Evolutionary conservation across 1,139 yeast species (phyloP).

Genomic region (Zhuliangozyma blackwelliae): DNA sequence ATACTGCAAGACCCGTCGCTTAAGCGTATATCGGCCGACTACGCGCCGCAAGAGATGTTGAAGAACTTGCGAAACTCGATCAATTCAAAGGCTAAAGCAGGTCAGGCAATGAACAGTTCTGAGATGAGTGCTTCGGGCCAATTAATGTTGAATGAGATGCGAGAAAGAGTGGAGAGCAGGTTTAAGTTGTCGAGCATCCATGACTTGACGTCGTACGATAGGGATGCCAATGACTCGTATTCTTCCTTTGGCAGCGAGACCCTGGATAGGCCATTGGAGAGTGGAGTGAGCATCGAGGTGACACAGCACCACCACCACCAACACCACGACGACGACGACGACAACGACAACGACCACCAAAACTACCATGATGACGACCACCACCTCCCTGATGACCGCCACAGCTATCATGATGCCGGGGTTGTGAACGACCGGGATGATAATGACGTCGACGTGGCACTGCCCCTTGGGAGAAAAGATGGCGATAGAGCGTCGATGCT

Average conservation of each 20-base stretch:
- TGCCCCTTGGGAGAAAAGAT: not conserved
- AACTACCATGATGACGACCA: slow-evolving; percentile 4
- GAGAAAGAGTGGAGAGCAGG: slow-evolving; percentile 23
- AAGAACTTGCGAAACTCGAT: slow-evolving; percentile 21
- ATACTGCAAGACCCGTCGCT: slow-evolving; percentile 13
- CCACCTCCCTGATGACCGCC: too few relatives aligned
- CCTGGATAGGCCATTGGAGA: slow-evolving; percentile 2
- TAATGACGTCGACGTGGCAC: not conserved
- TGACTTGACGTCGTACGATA: too few relatives aligned
- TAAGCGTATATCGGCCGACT: slow-evolving; percentile 17
- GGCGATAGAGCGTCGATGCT: slow-evolving; percentile 1
- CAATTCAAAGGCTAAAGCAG: slow-evolving; percentile 16
- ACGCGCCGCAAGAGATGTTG: slow-evolving; percentile 28
- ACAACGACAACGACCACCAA: slow-evolving; percentile 5
- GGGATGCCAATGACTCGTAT: slow-evolving; percentile 8
- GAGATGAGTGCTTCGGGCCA: slow-evolving; percentile 10
- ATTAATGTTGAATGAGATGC: slow-evolving; percentile 18
- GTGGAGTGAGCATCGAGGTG: slow-evolving; percentile 10
- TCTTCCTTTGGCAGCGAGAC: slow-evolving; percentile 13
- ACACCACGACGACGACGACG: slow-evolving; percentile 3
- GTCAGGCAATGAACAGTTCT: slow-evolving; percentile 3
- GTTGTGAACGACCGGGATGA: not conserved
- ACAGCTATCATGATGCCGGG: slow-evolving; percentile 3
- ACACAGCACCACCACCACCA: slow-evolving; percentile 8
- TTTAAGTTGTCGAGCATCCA: slow-evolving; percentile 5